Conservation (phyloP, 2,329 filamentous ascomycete species). For the Apiospora phragmitis region DNA sequence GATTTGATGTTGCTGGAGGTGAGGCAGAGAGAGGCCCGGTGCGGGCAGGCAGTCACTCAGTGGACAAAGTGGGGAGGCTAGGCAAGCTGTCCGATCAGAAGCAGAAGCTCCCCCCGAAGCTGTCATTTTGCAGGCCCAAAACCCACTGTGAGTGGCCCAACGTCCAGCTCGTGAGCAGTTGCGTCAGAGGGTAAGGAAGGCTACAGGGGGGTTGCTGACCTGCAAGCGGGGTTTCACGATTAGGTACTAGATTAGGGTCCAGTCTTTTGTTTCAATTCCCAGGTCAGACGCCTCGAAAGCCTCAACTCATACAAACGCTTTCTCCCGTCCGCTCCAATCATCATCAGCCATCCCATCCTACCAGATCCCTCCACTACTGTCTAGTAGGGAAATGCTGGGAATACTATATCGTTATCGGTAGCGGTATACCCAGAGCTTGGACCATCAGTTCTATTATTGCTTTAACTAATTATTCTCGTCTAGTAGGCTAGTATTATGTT, state of each 20-base stretch:
- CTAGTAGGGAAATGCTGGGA: not conserved
- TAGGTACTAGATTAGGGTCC: no score
- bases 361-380: not conserved
- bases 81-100: not conserved
- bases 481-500: not conserved
- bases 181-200: slow-evolving; percentile 8
- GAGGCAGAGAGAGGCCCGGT: not conserved
- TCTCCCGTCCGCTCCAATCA: not conserved
- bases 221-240: not conserved
- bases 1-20: not conserved
- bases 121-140: not conserved
- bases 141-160: not conserved
- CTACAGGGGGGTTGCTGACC: not conserved
- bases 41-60: not conserved
- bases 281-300: not conserved
- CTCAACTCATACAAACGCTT: not conserved
- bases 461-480: not conserved
- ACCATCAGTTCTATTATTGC: not conserved
- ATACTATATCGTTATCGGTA: not conserved
- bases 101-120: slow-evolving; percentile 2
- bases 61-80: not conserved
- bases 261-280: slow-evolving; percentile 5
- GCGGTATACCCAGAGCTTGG: not conserved
- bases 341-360: not conserved
- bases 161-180: not conserved